Percentiles rank a stretch among this genome's conserved stretches.
These are phyloP conservation scores for Botrytis cinerea DNA, from an alignment of 2,329 filamentous ascomycete species.

Conservation along the genomic window DNA sequence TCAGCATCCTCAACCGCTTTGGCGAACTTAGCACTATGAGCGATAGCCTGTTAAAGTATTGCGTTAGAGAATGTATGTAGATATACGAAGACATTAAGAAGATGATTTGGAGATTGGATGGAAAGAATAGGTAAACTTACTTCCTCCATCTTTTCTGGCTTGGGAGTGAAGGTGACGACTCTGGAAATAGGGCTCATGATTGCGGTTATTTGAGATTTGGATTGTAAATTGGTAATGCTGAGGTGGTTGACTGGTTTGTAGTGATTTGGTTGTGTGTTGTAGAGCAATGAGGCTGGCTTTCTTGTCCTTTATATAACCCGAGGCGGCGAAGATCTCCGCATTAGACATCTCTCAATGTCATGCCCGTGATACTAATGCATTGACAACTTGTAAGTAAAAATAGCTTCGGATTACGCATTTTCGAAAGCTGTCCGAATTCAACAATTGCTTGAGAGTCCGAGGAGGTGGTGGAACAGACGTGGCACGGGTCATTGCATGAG, in stretches of 20 bases:
- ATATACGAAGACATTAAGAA: not conserved
- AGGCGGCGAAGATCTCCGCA: not conserved
- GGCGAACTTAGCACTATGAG: not conserved
- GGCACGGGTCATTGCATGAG: not conserved
- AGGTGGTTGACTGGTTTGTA: not conserved
- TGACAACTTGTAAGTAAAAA: not conserved
- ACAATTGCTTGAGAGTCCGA: not conserved
- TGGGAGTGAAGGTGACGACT: slow-evolving; percentile 16
- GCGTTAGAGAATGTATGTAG: not conserved
- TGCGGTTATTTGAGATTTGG: not conserved
- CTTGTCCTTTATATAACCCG: slow-evolving; percentile 6
- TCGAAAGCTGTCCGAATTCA: not conserved
- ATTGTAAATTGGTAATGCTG: not conserved
- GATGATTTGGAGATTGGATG: not conserved
- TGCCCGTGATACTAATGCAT: not conserved
- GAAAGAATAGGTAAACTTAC: not conserved
- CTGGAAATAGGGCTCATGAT: not conserved
- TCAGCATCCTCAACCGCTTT: not conserved
- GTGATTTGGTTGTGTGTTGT: not conserved
- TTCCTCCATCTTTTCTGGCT: slow-evolving; percentile 7
- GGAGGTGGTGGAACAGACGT: not conserved
- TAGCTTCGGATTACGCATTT: not conserved
- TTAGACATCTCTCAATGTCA: not conserved
- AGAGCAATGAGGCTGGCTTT: not conserved
- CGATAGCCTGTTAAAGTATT: not conserved